A percentile compares a stretch with the other conserved stretches of the same genome.
Conservation (phyloP, 192 early-diverging fungal genomes). For the Thamnidium elegans region DNA sequence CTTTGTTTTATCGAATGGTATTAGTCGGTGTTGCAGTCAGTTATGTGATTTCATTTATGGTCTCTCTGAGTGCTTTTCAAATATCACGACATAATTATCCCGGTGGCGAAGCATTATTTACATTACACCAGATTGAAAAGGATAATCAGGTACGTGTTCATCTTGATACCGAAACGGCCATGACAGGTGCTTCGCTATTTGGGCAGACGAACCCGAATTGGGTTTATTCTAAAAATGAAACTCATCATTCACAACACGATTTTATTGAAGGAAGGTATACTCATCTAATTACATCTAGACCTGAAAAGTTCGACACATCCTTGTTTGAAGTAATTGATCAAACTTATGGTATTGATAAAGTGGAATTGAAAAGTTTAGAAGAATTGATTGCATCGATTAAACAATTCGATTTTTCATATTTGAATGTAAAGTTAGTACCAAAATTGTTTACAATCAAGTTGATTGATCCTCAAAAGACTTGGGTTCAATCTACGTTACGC, state of each 20-base stretch:
- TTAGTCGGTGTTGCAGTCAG: conserved; percentile 17
- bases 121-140: conserved; percentile 53
- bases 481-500: conserved; percentile 10
- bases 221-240: conserved; percentile 70
- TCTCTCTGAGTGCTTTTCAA: conserved; percentile 40
- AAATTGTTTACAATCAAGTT: conserved; percentile 33
- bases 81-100: conserved; percentile 86
- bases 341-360: conserved; percentile 43
- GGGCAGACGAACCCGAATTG: conserved; percentile 55
- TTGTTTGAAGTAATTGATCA: conserved; percentile 36
- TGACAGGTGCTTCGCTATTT: conserved; percentile 84
- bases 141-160: conserved; percentile 42
- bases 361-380: conserved; percentile 1
- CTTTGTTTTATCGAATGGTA: conserved; percentile 34
- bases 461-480: conserved; percentile 9
- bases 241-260: conserved; percentile 39
- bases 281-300: conserved; percentile 49
- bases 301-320: conserved; percentile 32
- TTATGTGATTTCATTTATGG: conserved; percentile 27
- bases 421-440: conserved; percentile 23
- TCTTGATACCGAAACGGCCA: conserved; percentile 72
- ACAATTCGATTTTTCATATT: conserved; percentile 20
- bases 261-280: conserved; percentile 47
- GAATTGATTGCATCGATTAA: not conserved
- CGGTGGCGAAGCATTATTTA: conserved; percentile 73